phyloP scores from a whole-genome alignment of 2,329 filamentous ascomycete species.

The Fusarium protoensiforme region DNA sequence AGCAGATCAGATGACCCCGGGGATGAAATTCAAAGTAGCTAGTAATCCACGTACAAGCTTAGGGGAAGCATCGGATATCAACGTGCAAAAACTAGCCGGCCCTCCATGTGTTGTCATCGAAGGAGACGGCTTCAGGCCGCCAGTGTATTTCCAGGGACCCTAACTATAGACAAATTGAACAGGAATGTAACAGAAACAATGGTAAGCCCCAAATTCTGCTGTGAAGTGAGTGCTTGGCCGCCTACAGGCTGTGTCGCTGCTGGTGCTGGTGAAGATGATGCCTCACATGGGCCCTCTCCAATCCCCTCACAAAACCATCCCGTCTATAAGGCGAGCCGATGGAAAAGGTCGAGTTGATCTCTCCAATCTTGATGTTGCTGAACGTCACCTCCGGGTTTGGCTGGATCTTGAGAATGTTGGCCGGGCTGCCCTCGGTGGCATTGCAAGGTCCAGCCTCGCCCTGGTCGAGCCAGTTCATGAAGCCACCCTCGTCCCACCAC shows the following conservation, averaged over 20 bases:
- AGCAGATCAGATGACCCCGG: too few relatives aligned
- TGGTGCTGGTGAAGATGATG: constrained; percentile 9
- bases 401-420: constrained; percentile 57
- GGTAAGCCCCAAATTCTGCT: too few relatives aligned
- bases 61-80: too few relatives aligned
- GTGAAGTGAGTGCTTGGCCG: background rate
- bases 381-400: constrained; percentile 64
- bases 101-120: too few relatives aligned
- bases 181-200: too few relatives aligned
- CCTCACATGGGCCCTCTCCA: constrained; percentile 5
- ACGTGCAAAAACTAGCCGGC: too few relatives aligned
- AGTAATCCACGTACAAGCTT: too few relatives aligned
- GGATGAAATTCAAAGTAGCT: too few relatives aligned
- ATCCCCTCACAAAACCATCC: background rate
- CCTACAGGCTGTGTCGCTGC: background rate
- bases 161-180: too few relatives aligned
- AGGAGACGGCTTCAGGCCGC: too few relatives aligned
- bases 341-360: constrained; percentile 61
- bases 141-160: too few relatives aligned
- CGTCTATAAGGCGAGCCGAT: background rate
- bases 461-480: constrained; percentile 66
- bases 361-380: constrained; percentile 69
- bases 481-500: constrained; percentile 63
- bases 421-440: constrained; percentile 62
- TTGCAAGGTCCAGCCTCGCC: constrained; percentile 62